These are phyloP conservation scores for Wickerhamomyces canadensis DNA, from an alignment of 805 yeast genomes.

Conservation along the genomic window DNA sequence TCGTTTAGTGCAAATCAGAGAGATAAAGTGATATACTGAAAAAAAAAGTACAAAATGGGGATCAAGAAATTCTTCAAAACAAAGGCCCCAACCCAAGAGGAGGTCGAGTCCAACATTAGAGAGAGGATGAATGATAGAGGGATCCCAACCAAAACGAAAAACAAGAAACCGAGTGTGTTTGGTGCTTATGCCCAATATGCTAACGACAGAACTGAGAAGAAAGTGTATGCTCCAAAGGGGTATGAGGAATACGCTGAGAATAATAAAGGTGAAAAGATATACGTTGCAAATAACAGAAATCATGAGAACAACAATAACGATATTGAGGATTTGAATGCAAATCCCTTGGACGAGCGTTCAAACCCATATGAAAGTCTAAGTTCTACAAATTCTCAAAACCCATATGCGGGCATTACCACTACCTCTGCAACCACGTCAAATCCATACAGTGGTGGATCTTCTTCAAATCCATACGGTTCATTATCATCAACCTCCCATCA, in stretches of 20 bases:
- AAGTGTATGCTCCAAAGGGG: slow-evolving; percentile 35
- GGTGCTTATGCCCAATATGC: slow-evolving; percentile 45
- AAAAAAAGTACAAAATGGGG: slow-evolving; percentile 33
- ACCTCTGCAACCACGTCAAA: slow-evolving; percentile 2
- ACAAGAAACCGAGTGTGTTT: slow-evolving; percentile 35
- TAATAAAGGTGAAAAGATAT: slow-evolving; percentile 7
- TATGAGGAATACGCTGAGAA: slow-evolving; percentile 27
- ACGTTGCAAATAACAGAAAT: slow-evolving; percentile 1
- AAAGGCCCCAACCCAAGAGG: slow-evolving; percentile 42
- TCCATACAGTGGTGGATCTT: slow-evolving; percentile 4
- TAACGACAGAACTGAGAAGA: slow-evolving; percentile 31
- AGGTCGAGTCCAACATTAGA: slow-evolving; percentile 34
- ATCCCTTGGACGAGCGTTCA: neutral
- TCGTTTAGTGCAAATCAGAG: no score
- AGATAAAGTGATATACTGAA: no score
- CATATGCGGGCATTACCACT: slow-evolving; percentile 7
- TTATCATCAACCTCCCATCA: neutral
- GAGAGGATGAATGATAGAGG: slow-evolving; percentile 39
- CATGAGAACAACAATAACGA: neutral
- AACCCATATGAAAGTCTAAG: slow-evolving; percentile 2
- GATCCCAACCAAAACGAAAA: slow-evolving; percentile 32
- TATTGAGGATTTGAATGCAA: neutral
- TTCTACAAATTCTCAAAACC: slow-evolving; percentile 7
- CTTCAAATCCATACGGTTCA: slow-evolving; percentile 2
- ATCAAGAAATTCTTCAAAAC: slow-evolving; percentile 38